Base-by-base conservation (phyloP, 306 rosid genomes). In the Ammopiptanthus mongolicus region DNA sequence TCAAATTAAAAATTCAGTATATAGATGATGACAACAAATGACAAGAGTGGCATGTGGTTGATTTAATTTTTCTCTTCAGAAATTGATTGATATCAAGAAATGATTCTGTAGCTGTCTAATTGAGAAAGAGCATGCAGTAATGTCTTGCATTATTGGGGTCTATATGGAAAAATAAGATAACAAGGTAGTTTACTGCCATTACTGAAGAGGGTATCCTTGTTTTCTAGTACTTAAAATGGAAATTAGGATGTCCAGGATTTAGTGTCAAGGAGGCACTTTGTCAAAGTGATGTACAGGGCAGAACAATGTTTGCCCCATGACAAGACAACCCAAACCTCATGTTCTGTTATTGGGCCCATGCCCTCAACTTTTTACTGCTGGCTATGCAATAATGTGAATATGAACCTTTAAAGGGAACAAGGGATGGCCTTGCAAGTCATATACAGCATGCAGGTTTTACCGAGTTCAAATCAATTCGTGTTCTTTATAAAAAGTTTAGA, bases 251-350 rank as follows among this genome's bases (percentile, higher is more conserved):
- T 33, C 47, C 25, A 11, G 11, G 57, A 52, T 42, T 51, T 12
- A 34, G 75, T 23, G 79, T 73, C 65, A 80, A 74, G 79, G 58
- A 25, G 19, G 80, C 66, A 58, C 63, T 41, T 25, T 57, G 18
- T 74, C 65, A 58, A 57, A 68, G 59, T 74, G 41, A 57, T 73
- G 69, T 53, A 64, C 73, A 53, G 7, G 12, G 44, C 50, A 56
- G 60, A 68, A 47, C 28, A 77, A 21, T n/a, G 70, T n/a, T 68
- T 33, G 70, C 70, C 69, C 55, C 71, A 58, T 58, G 66, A 77
- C 65, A 48, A 5, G 71, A 75, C 65, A 34, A 59, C 77, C 77
- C 72, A 33, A 57, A 44, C 65, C 19, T 51, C 18, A 8, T 22
- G 56, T 47, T 60, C 65, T 69, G 17, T 8, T 60, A 3, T 44